Percentiles rank a stretch among this genome's conserved stretches.
phyloP scores from a whole-genome alignment of 495 filamentous ascomycete genomes.

The Cryomyces minteri region DNA sequence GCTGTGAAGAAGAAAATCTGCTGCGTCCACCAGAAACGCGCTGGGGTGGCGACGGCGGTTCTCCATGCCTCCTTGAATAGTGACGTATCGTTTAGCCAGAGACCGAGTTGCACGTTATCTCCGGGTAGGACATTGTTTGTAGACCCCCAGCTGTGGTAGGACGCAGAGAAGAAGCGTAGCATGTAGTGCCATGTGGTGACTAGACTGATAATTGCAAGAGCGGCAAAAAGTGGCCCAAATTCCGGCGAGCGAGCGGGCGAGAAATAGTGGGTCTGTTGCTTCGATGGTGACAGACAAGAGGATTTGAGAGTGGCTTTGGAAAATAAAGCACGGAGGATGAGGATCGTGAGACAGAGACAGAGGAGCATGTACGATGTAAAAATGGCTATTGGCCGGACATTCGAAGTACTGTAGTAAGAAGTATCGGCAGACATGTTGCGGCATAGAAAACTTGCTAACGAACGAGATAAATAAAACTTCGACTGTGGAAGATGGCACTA shows the following conservation, averaged over 20 bases:
- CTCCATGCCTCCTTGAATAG: slow-evolving; percentile 13
- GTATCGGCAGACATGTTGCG: not conserved
- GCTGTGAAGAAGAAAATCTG: slow-evolving; percentile 13
- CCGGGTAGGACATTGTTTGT: not conserved
- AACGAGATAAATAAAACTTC: too few species aligned
- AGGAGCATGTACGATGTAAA: slow-evolving; percentile 8
- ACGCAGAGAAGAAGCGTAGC: slow-evolving; percentile 7
- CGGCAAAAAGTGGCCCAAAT: slow-evolving; percentile 4
- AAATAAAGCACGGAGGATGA: slow-evolving; percentile 5
- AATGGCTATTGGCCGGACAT: slow-evolving; percentile 5
- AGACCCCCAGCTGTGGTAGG: slow-evolving; percentile 6
- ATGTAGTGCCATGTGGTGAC: slow-evolving; percentile 11
- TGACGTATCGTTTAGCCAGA: slow-evolving; percentile 9
- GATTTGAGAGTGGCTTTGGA: slow-evolving; percentile 2
- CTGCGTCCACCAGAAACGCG: slow-evolving; percentile 12
- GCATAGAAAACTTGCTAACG: not conserved
- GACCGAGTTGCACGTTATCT: not conserved
- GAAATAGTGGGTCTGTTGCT: not conserved
- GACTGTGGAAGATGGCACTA: too few species aligned
- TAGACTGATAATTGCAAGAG: slow-evolving; percentile 5
- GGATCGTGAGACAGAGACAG: slow-evolving; percentile 9
- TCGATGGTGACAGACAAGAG: slow-evolving; percentile 3
- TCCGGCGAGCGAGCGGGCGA: not conserved
- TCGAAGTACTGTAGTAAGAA: slow-evolving; percentile 3
- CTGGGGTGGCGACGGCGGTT: slow-evolving; percentile 5